Percentiles rank a stretch among this genome's conserved stretches.
Evolutionary conservation across 768 basidiomycete species (phyloP).

Genomic region (Cystofilobasidium bisporidii): DNA sequence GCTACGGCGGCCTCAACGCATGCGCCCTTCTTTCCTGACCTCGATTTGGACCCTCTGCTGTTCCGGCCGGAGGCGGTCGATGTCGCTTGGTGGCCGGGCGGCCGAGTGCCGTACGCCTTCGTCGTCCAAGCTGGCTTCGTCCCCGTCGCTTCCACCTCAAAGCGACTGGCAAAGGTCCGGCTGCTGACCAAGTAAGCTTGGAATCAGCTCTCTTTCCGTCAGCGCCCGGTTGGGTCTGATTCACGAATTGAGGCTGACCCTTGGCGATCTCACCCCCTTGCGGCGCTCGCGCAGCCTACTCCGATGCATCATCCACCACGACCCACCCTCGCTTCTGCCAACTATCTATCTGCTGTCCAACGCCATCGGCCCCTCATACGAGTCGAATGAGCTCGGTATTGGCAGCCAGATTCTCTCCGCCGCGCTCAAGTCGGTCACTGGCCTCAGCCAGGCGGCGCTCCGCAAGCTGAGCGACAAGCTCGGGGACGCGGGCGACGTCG

Average conservation of each 20-base stretch:
- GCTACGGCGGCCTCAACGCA: neutral
- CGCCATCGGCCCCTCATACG: constrained; percentile 63
- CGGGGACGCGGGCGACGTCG: constrained; percentile 83
- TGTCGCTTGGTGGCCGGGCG: constrained; percentile 9
- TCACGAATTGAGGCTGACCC: too few relatives aligned
- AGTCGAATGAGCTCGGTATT: constrained; percentile 46
- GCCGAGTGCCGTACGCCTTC: constrained; percentile 21
- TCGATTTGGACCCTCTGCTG: constrained; percentile 23
- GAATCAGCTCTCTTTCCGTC: neutral
- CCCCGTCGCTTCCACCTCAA: constrained; percentile 7
- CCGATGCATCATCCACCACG: constrained; percentile 55
- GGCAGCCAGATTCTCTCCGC: constrained; percentile 46
- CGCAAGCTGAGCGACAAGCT: constrained; percentile 50
- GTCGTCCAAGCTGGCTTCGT: constrained; percentile 22
- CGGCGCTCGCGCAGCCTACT: constrained; percentile 49
- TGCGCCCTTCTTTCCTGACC: constrained; percentile 10
- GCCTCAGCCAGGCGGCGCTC: constrained; percentile 34
- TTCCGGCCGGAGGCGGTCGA: constrained; percentile 21
- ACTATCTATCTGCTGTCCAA: constrained; percentile 49
- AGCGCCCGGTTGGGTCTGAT: too few relatives aligned
- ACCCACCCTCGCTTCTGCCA: constrained; percentile 57
- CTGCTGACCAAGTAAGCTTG: constrained; percentile 18
- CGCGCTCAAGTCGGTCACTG: constrained; percentile 38
- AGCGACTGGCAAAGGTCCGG: constrained; percentile 14
- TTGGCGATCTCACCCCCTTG: neutral